Conservation (phyloP, 495 filamentous ascomycete species). For the Wilcoxina mikolae region DNA sequence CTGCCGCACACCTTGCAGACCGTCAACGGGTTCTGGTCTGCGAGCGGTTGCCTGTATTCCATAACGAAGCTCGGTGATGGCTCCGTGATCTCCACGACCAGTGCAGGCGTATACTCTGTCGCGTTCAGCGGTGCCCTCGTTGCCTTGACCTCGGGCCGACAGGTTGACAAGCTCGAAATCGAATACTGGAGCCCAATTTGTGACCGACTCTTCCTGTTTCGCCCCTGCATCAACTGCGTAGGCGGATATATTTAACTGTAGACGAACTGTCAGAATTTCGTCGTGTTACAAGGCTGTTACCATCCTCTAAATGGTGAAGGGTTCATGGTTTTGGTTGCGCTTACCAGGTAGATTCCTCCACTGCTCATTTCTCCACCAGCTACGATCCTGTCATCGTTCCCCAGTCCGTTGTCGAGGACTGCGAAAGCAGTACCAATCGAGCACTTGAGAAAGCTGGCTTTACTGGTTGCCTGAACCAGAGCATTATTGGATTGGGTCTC, state of each 20-base stretch:
- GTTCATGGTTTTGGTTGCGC: conserved; percentile 16
- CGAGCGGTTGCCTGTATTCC: conserved; percentile 49
- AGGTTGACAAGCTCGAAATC: conserved; percentile 42
- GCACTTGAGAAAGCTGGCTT: conserved; percentile 45
- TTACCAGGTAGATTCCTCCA: conserved; percentile 60
- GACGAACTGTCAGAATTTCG: not conserved
- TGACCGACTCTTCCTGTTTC: conserved; percentile 42
- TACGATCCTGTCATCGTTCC: conserved; percentile 58
- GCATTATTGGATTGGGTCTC: conserved; percentile 31
- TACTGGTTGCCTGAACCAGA: conserved; percentile 36
- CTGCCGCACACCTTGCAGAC: conserved; percentile 20
- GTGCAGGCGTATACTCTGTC: conserved; percentile 46
- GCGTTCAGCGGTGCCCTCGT: conserved; percentile 18
- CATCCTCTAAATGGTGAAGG: not conserved
- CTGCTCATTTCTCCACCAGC: conserved; percentile 68
- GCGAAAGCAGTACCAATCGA: conserved; percentile 55
- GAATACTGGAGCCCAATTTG: conserved; percentile 70
- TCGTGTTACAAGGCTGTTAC: not conserved
- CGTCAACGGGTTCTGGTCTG: conserved; percentile 29
- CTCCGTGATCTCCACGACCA: conserved; percentile 43
- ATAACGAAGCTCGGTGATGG: conserved; percentile 54
- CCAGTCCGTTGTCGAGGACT: conserved; percentile 35
- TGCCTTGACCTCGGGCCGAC: conserved; percentile 14
- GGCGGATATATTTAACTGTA: conserved; percentile 28
- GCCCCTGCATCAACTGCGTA: conserved; percentile 30